Evolutionary conservation across 1,139 yeast genomes (phyloP), one percentile per base, ranked within the genome.

Genomic region (Hanseniaspora uvarum): DNA sequence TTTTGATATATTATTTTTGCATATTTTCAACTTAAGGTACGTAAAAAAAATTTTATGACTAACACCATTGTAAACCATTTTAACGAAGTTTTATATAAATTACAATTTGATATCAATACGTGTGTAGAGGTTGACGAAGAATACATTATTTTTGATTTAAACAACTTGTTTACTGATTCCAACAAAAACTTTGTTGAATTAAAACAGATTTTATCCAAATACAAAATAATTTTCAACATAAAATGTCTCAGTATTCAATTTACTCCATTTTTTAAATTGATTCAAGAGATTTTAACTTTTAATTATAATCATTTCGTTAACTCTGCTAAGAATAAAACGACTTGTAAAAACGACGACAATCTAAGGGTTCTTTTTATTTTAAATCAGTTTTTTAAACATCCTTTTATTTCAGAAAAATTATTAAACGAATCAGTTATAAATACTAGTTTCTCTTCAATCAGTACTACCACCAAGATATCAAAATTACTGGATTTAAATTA

Each of bases 91-190:
- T 18, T 40, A n/a, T 40, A 18, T 26, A 41, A 18, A 21, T 34
- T 33, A 12, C 37, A 40, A 11, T 36, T 38, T 31, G 46, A 47
- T n/a, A 47, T 47, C 12, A 21, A 21, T 30, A 38, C 16, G 31
- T 53, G 18, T 52, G 36, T 36, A 11, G 67, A 65, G 74, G 71
- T 56, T 36, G 48, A 50, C 38, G 28, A 51, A 26, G 28, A 43
- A 16, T 48, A 24, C 26, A 33, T 21, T 3, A 26, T 48, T 4
- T 48, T 48, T 39, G 33, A 47, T 5, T 34, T 47, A 7, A 24
- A 39, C 14, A 19, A 30, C 12, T 38, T 47, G 12, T 10, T 47
- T n/a, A 26, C 26, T 12, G 38, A 34, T 18, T 30, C 23, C 16
- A 24, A 23, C 26, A 28, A 33, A 26, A 45, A 45, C 24, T 39